Evolutionary conservation across 2,329 filamentous ascomycete genomes (phyloP), one percentile per base, ranked within the genome.

Genomic region (Emydomyces testavorans): DNA sequence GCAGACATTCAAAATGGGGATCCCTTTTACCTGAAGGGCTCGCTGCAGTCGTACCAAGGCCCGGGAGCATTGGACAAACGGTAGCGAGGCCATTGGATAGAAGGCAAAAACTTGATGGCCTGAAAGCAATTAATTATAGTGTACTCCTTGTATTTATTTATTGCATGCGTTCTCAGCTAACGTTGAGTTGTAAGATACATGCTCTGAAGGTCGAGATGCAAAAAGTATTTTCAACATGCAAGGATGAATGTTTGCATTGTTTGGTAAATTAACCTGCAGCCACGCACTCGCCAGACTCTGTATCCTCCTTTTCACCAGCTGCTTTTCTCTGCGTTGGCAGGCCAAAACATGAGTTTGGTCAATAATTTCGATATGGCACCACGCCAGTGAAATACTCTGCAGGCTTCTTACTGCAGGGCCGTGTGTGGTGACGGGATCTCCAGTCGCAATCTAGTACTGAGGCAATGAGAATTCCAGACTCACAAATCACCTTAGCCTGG

Each of bases 221-320:
- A 40, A 34, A 34, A n/a, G n/a, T 35, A 26, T 24, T 36, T 40
- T 23, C 2, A 2, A 28, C 13, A 28, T 24, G 37, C 26, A 35
- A 26, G 26, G 34, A 38, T 7, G n/a, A 11, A 31, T 40, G 45
- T 47, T 47, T 47, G 45, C 45, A 47, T 13, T 47, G 45, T 47
- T 47, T 47, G 45, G 13, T 32, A 28, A 16, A 10, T 29, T 15
- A 3, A 24, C 5, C 18, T 16, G 20, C 18, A n/a, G 16, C 15
- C 8, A n/a, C n/a, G n/a, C n/a, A n/a, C n/a, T n/a, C n/a, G n/a
- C n/a, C n/a, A n/a, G n/a, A n/a, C n/a, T n/a, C n/a, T n/a, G n/a
- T n/a, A n/a, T n/a, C n/a, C n/a, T n/a, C n/a, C n/a, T n/a, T 29
- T 31, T n/a, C 29, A 8, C 29, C 29, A 31, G 8, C 29, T 31